Conservation (phyloP, 345 rosid genomes). For the Raphanus sativus region DNA sequence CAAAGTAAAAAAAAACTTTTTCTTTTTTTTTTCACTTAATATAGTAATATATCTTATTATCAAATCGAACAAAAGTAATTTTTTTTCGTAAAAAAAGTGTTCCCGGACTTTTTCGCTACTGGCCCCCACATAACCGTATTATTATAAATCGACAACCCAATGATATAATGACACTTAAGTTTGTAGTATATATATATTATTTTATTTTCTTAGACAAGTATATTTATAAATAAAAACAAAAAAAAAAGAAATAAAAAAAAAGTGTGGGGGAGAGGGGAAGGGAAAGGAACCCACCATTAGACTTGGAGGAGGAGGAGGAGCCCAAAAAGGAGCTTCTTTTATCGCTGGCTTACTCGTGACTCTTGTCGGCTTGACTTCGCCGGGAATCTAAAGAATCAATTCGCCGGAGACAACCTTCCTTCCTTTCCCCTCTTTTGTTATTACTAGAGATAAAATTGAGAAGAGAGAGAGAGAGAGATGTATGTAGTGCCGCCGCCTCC, state of each 20-base stretch:
- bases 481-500: slow-evolving; percentile 88
- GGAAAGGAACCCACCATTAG: slow-evolving; percentile 33
- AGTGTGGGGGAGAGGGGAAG: neutral
- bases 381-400: slow-evolving; percentile 34
- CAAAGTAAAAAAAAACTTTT: neutral
- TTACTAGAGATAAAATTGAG: slow-evolving; percentile 7
- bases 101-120: neutral
- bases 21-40: neutral
- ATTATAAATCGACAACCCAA: slow-evolving; percentile 1
- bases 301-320: neutral
- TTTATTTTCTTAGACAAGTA: too few relatives aligned
- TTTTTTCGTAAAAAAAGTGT: neutral
- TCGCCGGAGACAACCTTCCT: slow-evolving; percentile 22
- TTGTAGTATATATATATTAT: too few relatives aligned
- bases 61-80: neutral
- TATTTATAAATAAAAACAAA: too few relatives aligned
- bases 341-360: slow-evolving; percentile 40
- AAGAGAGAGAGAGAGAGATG: slow-evolving; percentile 51
- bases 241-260: too few relatives aligned
- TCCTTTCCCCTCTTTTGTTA: slow-evolving; percentile 26
- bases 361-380: slow-evolving; percentile 43
- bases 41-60: neutral
- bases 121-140: neutral
- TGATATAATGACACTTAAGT: neutral
- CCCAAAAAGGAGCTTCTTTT: slow-evolving; percentile 20